Evolutionary conservation across 306 rosid genomes (phyloP).

Genomic region (Quercus cerris): DNA sequence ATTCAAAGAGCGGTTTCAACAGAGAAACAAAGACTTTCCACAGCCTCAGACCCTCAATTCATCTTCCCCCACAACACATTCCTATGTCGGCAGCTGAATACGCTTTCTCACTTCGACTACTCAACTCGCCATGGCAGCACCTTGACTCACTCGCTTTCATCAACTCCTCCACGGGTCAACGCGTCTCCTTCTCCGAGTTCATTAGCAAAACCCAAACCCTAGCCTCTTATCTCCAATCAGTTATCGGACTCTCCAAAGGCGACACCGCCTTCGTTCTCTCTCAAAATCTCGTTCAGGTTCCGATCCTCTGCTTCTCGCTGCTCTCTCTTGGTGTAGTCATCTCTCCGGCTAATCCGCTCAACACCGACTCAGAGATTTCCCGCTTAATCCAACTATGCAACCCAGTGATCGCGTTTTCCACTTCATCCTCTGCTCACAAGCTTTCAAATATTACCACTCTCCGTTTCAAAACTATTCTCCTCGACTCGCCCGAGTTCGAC

Average conservation of each 20-base stretch:
- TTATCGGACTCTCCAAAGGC: slow-evolving; percentile 37
- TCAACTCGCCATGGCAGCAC: slow-evolving; percentile 23
- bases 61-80: slow-evolving; percentile 40
- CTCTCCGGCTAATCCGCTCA: slow-evolving; percentile 50
- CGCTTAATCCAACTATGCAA: slow-evolving; percentile 23
- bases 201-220: slow-evolving; percentile 26
- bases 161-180: slow-evolving; percentile 28
- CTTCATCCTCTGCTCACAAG: slow-evolving; percentile 23
- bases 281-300: slow-evolving; percentile 33
- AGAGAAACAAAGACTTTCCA: slow-evolving; percentile 40
- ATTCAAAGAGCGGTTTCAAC: slow-evolving; percentile 44
- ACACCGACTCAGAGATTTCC: slow-evolving; percentile 39
- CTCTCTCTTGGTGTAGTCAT: slow-evolving; percentile 51
- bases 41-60: slow-evolving; percentile 37
- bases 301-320: slow-evolving; percentile 58
- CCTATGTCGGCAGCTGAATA: slow-evolving; percentile 36
- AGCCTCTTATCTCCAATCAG: slow-evolving; percentile 33
- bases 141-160: slow-evolving; percentile 35
- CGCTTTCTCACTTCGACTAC: slow-evolving; percentile 30
- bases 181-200: slow-evolving; percentile 36
- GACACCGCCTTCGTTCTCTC: slow-evolving; percentile 47
- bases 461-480: slow-evolving; percentile 9
- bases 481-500: slow-evolving; percentile 58
- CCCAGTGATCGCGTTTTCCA: slow-evolving; percentile 37
- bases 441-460: not conserved